A percentile compares a stretch with the other conserved stretches of the same genome.
These are phyloP conservation scores for Cymodocea nodosa DNA, from an alignment of 116 monocot species.

Conservation along the genomic window DNA sequence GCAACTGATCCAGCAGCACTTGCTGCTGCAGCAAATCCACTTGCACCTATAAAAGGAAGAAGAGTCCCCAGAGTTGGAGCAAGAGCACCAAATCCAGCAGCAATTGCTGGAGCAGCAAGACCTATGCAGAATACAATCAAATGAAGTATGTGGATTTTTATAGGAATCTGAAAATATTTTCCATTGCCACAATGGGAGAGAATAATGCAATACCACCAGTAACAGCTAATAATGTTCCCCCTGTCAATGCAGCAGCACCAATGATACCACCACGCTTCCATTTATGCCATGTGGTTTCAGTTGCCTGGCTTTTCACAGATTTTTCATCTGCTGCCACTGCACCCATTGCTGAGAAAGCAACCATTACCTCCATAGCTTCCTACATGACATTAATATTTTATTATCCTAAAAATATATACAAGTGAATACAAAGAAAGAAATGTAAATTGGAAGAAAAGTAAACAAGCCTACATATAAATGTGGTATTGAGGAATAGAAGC, in stretches of 20 bases:
- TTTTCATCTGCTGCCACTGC: constrained; percentile 45
- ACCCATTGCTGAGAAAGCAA: constrained; percentile 96
- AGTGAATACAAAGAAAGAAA: background rate
- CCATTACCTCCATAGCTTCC: constrained; percentile 98
- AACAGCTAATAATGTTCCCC: constrained; percentile 83
- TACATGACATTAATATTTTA: constrained; percentile 15
- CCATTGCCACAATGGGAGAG: background rate
- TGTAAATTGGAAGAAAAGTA: too few species aligned
- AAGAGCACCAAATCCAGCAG: constrained; percentile 92
- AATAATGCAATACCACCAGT: constrained; percentile 63
- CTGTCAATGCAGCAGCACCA: constrained; percentile 96
- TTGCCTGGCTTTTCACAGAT: constrained; percentile 28
- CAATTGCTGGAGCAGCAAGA: constrained; percentile 99
- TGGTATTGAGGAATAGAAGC: too few species aligned
- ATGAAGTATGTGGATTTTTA: background rate
- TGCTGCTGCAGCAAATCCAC: constrained; percentile 98
- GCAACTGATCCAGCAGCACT: constrained; percentile 93
- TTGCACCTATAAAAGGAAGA: constrained; percentile 89
- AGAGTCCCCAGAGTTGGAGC: constrained; percentile 90
- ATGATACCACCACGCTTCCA: constrained; percentile 97
- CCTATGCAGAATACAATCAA: constrained; percentile 31
- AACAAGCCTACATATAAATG: too few species aligned
- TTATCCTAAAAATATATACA: background rate
- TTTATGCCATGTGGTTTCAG: constrained; percentile 60
- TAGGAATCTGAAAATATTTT: background rate